Percentiles rank a stretch among this genome's conserved stretches.
phyloP scores from a whole-genome alignment of 257 asterid genomes.

The Scutellaria baicalensis region DNA sequence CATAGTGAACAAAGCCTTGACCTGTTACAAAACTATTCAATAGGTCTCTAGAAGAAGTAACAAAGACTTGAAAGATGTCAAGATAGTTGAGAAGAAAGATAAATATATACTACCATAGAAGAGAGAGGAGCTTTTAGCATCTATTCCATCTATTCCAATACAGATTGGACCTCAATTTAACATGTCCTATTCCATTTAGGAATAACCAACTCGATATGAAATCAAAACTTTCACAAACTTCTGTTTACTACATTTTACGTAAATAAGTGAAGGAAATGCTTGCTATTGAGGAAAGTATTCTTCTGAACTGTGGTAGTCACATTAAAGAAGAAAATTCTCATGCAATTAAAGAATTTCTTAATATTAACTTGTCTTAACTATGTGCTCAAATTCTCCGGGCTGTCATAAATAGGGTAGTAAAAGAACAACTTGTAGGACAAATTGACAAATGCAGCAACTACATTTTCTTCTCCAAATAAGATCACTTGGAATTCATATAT shows the following conservation, averaged over 20 bases:
- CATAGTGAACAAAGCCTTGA: constrained; percentile 27
- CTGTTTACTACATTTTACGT: not conserved
- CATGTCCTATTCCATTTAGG: not conserved
- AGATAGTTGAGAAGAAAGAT: not conserved
- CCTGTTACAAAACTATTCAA: constrained; percentile 24
- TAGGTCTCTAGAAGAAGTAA: not conserved
- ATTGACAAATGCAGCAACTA: not conserved
- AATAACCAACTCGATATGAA: not conserved
- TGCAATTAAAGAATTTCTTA: not conserved
- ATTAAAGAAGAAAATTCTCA: not conserved
- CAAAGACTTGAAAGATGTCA: not conserved
- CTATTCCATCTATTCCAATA: not conserved
- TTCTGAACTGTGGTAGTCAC: not conserved
- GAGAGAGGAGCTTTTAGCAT: not conserved
- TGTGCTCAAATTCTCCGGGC: not conserved
- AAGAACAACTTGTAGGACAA: not conserved
- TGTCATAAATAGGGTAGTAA: not conserved
- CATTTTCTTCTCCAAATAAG: not conserved
- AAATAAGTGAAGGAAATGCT: not conserved
- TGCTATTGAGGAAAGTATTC: not conserved
- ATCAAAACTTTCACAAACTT: not conserved
- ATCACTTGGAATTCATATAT: not conserved
- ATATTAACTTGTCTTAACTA: not conserved
- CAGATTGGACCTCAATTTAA: not conserved
- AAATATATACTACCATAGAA: not conserved